phyloP scores from a whole-genome alignment of 2,329 filamentous ascomycete species.

The Fusarium newnesense region DNA sequence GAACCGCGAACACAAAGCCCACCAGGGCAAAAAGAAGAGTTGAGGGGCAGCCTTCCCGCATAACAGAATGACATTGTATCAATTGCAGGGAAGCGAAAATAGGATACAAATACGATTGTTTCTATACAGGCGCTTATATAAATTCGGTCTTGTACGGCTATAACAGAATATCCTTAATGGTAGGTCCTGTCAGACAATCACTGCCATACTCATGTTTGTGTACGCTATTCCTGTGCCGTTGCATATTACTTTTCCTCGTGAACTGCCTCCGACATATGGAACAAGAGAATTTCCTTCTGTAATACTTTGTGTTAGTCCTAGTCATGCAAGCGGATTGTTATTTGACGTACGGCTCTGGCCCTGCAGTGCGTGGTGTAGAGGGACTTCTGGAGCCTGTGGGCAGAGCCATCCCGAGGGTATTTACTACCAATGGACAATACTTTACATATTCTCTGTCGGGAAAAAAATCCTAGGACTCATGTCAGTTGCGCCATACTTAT shows the following conservation, averaged over 20 bases:
- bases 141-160: too few species aligned
- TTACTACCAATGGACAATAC: not conserved
- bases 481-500: rapidly evolving
- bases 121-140: too few species aligned
- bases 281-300: not conserved
- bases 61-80: too few species aligned
- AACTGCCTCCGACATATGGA: not conserved
- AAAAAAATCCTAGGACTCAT: rapidly evolving
- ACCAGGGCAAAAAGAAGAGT: too few species aligned
- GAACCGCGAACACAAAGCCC: too few species aligned
- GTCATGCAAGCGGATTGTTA: rapidly evolving
- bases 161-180: too few species aligned
- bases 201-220: not conserved
- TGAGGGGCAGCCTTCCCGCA: too few species aligned
- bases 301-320: rapidly evolving
- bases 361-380: rapidly evolving
- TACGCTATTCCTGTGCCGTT: rapidly evolving
- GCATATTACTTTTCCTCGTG: not conserved
- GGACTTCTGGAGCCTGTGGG: not conserved
- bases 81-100: too few species aligned
- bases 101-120: too few species aligned
- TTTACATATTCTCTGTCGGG: not conserved
- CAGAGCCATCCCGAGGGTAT: rapidly evolving
- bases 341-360: not conserved
- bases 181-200: not conserved